Evolutionary conservation across 1,139 yeast species (phyloP), one percentile per base, ranked within the genome.

Genomic region (Spathaspora sp.): DNA sequence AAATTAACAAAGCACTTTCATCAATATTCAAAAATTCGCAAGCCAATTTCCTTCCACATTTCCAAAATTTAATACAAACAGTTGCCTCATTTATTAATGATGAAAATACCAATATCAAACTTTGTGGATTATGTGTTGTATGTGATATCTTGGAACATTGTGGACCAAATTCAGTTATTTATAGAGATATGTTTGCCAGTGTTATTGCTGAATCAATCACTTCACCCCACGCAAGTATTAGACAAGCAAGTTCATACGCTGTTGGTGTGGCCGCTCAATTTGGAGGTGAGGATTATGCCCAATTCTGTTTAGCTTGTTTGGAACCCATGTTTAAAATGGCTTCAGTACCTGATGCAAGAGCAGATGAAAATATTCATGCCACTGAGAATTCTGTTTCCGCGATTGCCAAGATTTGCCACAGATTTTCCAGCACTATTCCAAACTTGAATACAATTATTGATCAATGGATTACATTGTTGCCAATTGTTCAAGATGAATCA

Each of bases 311-410:
- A 25, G 80, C 85, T 4, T 78, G 91, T 31, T 70, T 91, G 50
- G 89, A 84, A 54, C 83, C 89, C 18, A 76, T 93, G 65, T 80
- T 87, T 58, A 82, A 83, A 57, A 81, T 90, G 72, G 81, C 86
- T 17, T 76, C 82, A 39, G 82, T 84, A 23, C 91, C 96, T n/a
- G 96, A 89, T 55, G 86, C 97, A 2, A 82, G 89, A 52, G 81
- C 85, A 8, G 96, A 89, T 44, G 97, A 88, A 49, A 90, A 90
- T 56, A 68, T 87, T 29, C 79, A 80, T 52, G 96, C 97, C 3
- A 90, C 98, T 1, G 99, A 93, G 64, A 87, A 87, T 57, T 85
- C 90, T 13, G 76, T 86, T 46, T 78, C 89, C 2, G 82, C 98
- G 1, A 85, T 93, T 54, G 93, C 98, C 38, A 89, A 89, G 63